Base-by-base conservation (phyloP, 768 basidiomycete species). In the Nidularia pulvinata region DNA sequence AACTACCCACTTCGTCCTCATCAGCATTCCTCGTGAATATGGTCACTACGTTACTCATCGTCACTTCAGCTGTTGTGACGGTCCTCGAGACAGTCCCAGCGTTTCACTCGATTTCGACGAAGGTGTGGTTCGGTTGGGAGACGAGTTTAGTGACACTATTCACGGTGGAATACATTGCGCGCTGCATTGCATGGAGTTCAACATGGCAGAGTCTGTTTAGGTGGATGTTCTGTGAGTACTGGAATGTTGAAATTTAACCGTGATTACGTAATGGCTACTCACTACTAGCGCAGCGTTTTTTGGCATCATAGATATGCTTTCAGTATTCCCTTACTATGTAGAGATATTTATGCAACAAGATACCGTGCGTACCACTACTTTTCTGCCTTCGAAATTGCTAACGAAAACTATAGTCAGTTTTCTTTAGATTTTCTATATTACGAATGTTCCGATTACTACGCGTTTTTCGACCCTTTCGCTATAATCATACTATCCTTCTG, bases 361-460 rank as follows among this genome's bases (percentile, higher is more conserved):
- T 68, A 95, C 93, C 1, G 91, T 92, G 59, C 39, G 55, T 58
- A 35, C 50, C 25, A 5, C 43, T 49, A 9, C 37, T 7, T 37
- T 49, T 13, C 30, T 7, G 19, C 13, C 7, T 13, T 35, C 5
- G 25, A 39, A 7, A 53, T 46, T 33, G 32, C 43, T 42, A 42
- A 43, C 34, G 39, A 33, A 25, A 16, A 22, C 44, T 4, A 5
- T 64, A 93, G 90, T 88, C 91, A 4, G 88, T 89, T 34, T 75
- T 93, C 50, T 96, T 95, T 70, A 80, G 94, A 14, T 97, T 95
- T 66, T 93, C 93, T 0, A 95, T 96, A 52, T 73, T 97, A 35
- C 80, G 94, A 37, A 93, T 93, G 71, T 95, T 95, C 68, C 86
- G 94, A 33, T 80, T 96, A 2, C 69, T 95, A 25, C 84, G 94